Base-by-base conservation (phyloP, 305 asterid species). In the Solanum chacoense region DNA sequence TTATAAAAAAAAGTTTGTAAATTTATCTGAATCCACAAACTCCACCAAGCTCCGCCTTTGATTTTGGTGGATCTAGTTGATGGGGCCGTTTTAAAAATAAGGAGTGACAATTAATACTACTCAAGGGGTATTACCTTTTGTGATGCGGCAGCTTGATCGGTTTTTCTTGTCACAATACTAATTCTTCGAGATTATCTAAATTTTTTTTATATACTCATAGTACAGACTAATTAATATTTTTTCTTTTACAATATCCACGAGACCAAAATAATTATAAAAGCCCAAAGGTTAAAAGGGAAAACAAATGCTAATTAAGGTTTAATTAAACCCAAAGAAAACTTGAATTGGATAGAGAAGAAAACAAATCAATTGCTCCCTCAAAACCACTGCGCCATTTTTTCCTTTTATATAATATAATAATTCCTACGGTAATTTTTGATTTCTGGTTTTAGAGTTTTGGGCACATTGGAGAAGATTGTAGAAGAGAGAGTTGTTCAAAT, bases 401-500 rank as follows among this genome's bases (percentile, higher is more conserved):
- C 63, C 63, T 38, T 12, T 3, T 11, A 11, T 73, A 73, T 65
- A 65, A 4, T 24, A 65, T 8, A 38, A 36, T 36, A 36, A 35
- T 35, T 7, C 10, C 20, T 36, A 11, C 31, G 55, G 11, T 36
- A 6, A 28, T 12, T n/a, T 26, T 28, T 42, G 6, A 9, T 81
- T 81, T 45, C 26, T 81, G 36, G 34, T 24, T 59, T 59, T 7
- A 59, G 69, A 59, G 69, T 59, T 20, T 59, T 59, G 69, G 69
- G 71, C 28, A 42, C 71, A 81, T 81, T 81, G 31, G 65, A 80
- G 85, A 26, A 37, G 84, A 11, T 12, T 36, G 22, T n/a, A 11
- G 84, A n/a, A 78, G 55, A n/a, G 34, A 8, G 55, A 42, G 22
- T 26, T 65, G 86, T 20, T 59, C 69, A 92, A 92, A 97, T 97